Percentiles rank a stretch among this genome's conserved stretches.
These are phyloP conservation scores for Ogataea wickerhamii DNA, from an alignment of 805 yeast species.

Conservation along the genomic window DNA sequence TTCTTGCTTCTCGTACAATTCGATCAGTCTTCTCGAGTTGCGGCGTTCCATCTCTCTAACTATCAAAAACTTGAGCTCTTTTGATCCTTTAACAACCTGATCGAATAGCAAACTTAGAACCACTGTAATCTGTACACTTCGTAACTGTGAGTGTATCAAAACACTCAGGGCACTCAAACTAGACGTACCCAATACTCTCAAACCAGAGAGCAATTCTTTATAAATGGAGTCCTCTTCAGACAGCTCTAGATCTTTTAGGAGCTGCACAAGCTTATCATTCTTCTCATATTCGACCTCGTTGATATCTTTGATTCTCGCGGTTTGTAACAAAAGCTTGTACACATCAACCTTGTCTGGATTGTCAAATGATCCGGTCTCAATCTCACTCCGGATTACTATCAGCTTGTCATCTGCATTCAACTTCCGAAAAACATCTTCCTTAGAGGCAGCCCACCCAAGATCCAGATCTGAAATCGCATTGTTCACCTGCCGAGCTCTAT, in stretches of 20 bases:
- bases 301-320: constrained; percentile 12
- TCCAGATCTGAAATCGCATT: constrained; percentile 9
- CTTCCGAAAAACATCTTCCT: constrained; percentile 17
- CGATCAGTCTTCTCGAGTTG: constrained; percentile 14
- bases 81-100: constrained; percentile 12
- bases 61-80: constrained; percentile 21
- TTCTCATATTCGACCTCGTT: background rate
- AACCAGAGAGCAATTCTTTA: constrained; percentile 8
- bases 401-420: constrained; percentile 18
- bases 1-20: constrained; percentile 8
- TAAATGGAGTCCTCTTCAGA: constrained; percentile 3
- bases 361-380: constrained; percentile 16
- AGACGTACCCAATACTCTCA: constrained; percentile 2
- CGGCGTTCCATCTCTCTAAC: constrained; percentile 22
- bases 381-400: constrained; percentile 24
- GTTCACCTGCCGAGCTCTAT: constrained; percentile 16
- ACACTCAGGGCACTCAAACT: constrained; percentile 8
- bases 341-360: constrained; percentile 17
- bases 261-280: constrained; percentile 2
- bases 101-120: constrained; percentile 18
- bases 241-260: constrained; percentile 5
- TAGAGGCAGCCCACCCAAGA: constrained; percentile 11
- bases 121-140: constrained; percentile 12
- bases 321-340: constrained; percentile 17
- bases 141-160: constrained; percentile 10